A percentile compares a stretch with the other conserved stretches of the same genome.
These are phyloP conservation scores for Candida sojae DNA, from an alignment of 1,139 yeast genomes.

Conservation along the genomic window DNA sequence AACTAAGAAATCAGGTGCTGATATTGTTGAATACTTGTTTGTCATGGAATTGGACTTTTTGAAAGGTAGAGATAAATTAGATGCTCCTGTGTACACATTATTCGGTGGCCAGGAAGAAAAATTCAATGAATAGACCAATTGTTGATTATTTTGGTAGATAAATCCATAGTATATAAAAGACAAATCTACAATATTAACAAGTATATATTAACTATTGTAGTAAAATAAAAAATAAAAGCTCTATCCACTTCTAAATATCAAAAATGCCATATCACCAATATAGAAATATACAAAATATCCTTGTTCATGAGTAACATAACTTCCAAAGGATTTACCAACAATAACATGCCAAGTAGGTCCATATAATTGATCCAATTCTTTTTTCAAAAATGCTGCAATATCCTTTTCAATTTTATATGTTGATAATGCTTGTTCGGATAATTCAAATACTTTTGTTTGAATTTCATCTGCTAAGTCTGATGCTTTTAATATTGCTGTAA, in stretches of 20 bases:
- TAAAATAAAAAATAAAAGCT: background rate
- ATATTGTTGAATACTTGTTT: slow-evolving; percentile 77
- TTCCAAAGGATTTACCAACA: slow-evolving; percentile 91
- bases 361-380: slow-evolving; percentile 58
- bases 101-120: slow-evolving; percentile 78
- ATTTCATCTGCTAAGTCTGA: slow-evolving; percentile 58
- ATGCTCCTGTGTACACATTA: slow-evolving; percentile 84
- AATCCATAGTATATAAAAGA: too few relatives aligned
- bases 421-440: slow-evolving; percentile 52
- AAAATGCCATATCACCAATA: slow-evolving; percentile 76
- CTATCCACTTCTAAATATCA: slow-evolving; percentile 75
- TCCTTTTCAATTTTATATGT: slow-evolving; percentile 60
- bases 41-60: slow-evolving; percentile 94
- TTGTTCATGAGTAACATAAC: slow-evolving; percentile 87
- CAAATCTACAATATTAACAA: too few relatives aligned
- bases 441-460: slow-evolving; percentile 58
- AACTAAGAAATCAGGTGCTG: slow-evolving; percentile 63
- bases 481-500: slow-evolving; percentile 45
- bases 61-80: slow-evolving; percentile 87
- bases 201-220: too few relatives aligned
- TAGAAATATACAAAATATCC: slow-evolving; percentile 86
- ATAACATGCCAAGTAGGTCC: slow-evolving; percentile 96
- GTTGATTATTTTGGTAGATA: too few relatives aligned
- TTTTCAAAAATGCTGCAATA: slow-evolving; percentile 78
- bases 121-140: slow-evolving; percentile 9